A percentile compares a stretch with the other conserved stretches of the same genome.
These are phyloP conservation scores for Primulina eburnea DNA, from an alignment of 257 asterid genomes.

Conservation along the genomic window DNA sequence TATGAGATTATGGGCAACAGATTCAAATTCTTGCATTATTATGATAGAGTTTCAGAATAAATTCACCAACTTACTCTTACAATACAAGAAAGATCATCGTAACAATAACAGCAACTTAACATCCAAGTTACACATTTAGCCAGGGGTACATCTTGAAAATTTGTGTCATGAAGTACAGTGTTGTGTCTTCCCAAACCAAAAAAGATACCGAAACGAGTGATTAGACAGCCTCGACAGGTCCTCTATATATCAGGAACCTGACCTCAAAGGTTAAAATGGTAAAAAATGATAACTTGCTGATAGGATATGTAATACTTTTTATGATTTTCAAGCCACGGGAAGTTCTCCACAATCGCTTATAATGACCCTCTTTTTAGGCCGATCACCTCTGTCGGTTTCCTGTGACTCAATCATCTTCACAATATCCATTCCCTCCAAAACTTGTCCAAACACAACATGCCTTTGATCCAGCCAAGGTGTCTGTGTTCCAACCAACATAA, in stretches of 20 bases:
- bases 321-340: conserved; percentile 49
- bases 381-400: conserved; percentile 93
- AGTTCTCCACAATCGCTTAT: conserved; percentile 90
- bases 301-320: background rate
- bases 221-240: conserved; percentile 30
- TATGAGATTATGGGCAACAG: no score
- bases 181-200: conserved; percentile 20
- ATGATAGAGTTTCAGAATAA: no score
- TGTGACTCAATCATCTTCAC: conserved; percentile 68
- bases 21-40: no score
- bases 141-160: conserved; percentile 7
- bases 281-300: conserved; percentile 19
- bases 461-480: conserved; percentile 85
- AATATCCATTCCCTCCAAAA: conserved; percentile 86
- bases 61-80: no score
- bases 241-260: conserved; percentile 31
- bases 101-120: background rate
- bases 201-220: conserved; percentile 24
- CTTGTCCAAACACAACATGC: conserved; percentile 98
- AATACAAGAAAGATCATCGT: background rate
- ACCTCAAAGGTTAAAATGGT: conserved; percentile 19
- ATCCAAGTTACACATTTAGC: conserved; percentile 4
- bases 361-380: conserved; percentile 76
- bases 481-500: conserved; percentile 50
- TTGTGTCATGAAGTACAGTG: conserved; percentile 12